Conservation (phyloP, 805 yeast genomes). For the Nakazawaea molendinolei region DNA sequence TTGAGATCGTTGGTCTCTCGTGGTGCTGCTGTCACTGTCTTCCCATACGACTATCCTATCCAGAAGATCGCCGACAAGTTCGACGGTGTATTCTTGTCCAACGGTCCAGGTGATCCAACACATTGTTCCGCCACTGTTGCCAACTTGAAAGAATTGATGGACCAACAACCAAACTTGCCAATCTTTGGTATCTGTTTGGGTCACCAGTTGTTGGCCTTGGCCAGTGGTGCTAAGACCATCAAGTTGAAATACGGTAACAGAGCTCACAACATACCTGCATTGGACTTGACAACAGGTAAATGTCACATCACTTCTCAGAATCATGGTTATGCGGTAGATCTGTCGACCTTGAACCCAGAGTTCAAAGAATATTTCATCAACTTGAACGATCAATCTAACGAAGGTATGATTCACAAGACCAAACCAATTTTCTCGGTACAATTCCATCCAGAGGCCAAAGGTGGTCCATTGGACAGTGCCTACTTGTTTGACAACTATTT, state of each 20-base stretch:
- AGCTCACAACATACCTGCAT: constrained; percentile 97
- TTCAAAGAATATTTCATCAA: constrained; percentile 88
- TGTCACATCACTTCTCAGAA: constrained; percentile 98
- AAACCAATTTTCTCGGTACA: constrained; percentile 95
- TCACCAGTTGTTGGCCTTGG: constrained; percentile 92
- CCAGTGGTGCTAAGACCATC: constrained; percentile 87
- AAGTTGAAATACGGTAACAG: constrained; percentile 97
- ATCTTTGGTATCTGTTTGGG: constrained; percentile 98
- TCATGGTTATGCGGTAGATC: constrained; percentile 97
- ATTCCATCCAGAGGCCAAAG: constrained; percentile 99
- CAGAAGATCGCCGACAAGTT: constrained; percentile 86
- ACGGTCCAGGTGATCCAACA: constrained; percentile 98
- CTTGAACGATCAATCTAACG: constrained; percentile 92
- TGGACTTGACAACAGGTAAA: constrained; percentile 82
- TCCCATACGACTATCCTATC: constrained; percentile 93
- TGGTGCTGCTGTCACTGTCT: constrained; percentile 93
- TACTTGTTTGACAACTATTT: constrained; percentile 89
- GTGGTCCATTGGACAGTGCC: constrained; percentile 94
- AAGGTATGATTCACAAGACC: constrained; percentile 87
- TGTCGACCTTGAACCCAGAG: constrained; percentile 60
- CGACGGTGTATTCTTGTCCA: constrained; percentile 91
- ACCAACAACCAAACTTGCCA: constrained; percentile 60
- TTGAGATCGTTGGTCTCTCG: constrained; percentile 88
- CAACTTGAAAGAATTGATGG: constrained; percentile 67
- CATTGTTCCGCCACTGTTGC: constrained; percentile 76